Evolutionary conservation across 768 basidiomycete species (phyloP).

Genomic region (Hygrocybe coccinea): DNA sequence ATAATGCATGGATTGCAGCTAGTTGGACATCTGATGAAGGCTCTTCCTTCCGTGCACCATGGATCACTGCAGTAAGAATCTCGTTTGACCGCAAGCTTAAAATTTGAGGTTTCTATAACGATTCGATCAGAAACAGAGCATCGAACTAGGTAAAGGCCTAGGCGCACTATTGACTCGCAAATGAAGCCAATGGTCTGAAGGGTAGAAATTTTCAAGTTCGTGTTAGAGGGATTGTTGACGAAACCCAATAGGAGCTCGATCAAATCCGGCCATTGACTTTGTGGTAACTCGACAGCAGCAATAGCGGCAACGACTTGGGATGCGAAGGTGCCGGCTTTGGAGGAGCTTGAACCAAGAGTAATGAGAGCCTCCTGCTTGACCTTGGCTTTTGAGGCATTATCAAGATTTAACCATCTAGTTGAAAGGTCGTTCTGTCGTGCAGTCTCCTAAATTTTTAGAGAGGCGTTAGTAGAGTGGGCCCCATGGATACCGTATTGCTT

Average conservation of each 20-base stretch:
- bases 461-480: conserved; percentile 16
- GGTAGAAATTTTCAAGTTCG: conserved; percentile 77
- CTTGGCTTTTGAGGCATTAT: conserved; percentile 60
- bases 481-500: conserved; percentile 33
- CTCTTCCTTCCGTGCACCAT: conserved; percentile 96
- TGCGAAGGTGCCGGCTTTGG: conserved; percentile 78
- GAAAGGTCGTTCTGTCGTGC: conserved; percentile 71
- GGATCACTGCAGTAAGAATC: conserved; percentile 96
- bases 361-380: conserved; percentile 85
- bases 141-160: conserved; percentile 4
- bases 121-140: conserved; percentile 15
- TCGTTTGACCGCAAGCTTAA: conserved; percentile 87
- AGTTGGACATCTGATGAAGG: conserved; percentile 85
- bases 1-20: conserved; percentile 87
- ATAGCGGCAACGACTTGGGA: conserved; percentile 94
- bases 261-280: conserved; percentile 83
- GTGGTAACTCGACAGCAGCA: conserved; percentile 87
- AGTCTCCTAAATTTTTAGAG: conserved; percentile 50
- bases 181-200: conserved; percentile 95
- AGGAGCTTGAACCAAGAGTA: conserved; percentile 68
- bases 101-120: conserved; percentile 84
- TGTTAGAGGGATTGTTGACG: conserved; percentile 67
- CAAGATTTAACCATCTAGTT: conserved; percentile 77
- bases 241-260: conserved; percentile 85
- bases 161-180: conserved; percentile 90